Evolutionary conservation across 768 basidiomycete genomes (phyloP).

Genomic region (Pleurotus tuoliensis): DNA sequence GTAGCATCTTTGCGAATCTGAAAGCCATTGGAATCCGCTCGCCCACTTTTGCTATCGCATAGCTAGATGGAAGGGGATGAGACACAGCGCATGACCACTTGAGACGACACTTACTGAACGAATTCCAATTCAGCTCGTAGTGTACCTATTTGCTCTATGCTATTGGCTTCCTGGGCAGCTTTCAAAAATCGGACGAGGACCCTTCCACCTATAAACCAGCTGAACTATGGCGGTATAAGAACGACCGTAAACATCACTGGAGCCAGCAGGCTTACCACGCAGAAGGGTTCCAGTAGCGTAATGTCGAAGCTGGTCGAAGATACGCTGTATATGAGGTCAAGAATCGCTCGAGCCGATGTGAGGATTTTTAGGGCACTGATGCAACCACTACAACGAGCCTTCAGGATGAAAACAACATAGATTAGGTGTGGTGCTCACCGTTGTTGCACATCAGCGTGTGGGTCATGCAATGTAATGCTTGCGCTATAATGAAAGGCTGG

Average conservation of each 20-base stretch:
- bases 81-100: background rate
- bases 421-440: constrained; percentile 8
- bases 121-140: constrained; percentile 64
- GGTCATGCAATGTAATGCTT: constrained; percentile 70
- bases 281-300: constrained; percentile 66
- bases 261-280: constrained; percentile 43
- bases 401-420: too few relatives aligned
- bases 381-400: constrained; percentile 36
- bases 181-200: constrained; percentile 65
- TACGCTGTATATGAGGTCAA: constrained; percentile 64
- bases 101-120: constrained; percentile 45
- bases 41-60: constrained; percentile 58
- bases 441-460: constrained; percentile 59
- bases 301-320: constrained; percentile 72
- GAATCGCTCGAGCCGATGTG: constrained; percentile 58
- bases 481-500: constrained; percentile 36
- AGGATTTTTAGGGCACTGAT: constrained; percentile 68
- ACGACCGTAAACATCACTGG: background rate
- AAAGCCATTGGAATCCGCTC: constrained; percentile 65
- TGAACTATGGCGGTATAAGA: constrained; percentile 36
- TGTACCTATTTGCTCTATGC: constrained; percentile 52
- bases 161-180: constrained; percentile 55
- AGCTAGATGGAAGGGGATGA: constrained; percentile 27
- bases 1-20: constrained; percentile 55
- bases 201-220: constrained; percentile 67